phyloP scores from a whole-genome alignment of 345 rosid genomes.

The Dovyalis caffra region DNA sequence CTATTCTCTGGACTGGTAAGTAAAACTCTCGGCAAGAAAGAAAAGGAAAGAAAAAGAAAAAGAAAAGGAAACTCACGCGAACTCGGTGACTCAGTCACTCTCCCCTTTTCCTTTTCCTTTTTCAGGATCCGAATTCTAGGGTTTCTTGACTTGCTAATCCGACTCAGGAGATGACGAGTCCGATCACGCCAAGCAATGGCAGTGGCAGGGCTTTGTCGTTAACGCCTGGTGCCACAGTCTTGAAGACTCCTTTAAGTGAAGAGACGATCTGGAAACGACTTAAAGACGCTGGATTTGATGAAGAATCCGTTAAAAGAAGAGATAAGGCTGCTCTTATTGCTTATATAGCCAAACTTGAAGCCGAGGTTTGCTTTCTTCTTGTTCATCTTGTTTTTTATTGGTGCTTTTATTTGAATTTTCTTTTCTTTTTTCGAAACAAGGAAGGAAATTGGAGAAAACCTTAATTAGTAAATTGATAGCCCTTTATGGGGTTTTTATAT shows the following conservation, averaged over 20 bases:
- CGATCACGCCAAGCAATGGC: constrained; percentile 40
- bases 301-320: constrained; percentile 69
- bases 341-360: constrained; percentile 83
- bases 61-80: not conserved
- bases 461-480: not conserved
- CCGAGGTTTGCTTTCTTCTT: constrained; percentile 54
- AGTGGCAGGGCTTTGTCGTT: constrained; percentile 34
- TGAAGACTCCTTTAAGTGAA: constrained; percentile 54
- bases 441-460: not conserved
- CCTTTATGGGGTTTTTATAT: too few relatives aligned
- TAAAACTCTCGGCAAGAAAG: too few relatives aligned
- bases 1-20: not conserved
- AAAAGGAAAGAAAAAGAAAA: not conserved
- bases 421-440: not conserved
- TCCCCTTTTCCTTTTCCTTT: not conserved
- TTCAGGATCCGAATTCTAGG: not conserved
- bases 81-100: not conserved
- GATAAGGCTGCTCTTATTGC: constrained; percentile 90
- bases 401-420: not conserved
- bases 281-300: constrained; percentile 87
- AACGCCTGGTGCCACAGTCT: constrained; percentile 65
- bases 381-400: not conserved
- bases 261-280: constrained; percentile 76
- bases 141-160: not conserved
- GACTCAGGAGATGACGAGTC: constrained; percentile 59